Conservation (phyloP, 164 flowering plant genomes). For the Umbilicus rupestris region DNA sequence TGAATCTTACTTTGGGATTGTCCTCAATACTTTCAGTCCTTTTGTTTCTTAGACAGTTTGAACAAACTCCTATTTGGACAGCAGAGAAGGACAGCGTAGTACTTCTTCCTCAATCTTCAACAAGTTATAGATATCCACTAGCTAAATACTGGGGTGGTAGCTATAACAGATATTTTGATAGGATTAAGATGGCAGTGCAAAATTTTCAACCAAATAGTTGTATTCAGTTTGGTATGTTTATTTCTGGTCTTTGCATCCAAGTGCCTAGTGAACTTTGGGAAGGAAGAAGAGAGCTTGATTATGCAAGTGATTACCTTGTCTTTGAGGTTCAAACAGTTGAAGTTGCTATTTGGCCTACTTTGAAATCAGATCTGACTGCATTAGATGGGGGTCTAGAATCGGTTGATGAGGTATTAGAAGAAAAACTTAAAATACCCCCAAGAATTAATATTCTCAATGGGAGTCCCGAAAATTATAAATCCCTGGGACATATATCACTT, state of each 20-base stretch:
- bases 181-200: constrained; percentile 25
- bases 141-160: constrained; percentile 18
- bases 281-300: constrained; percentile 13
- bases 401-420: constrained; percentile 20
- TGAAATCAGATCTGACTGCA: constrained; percentile 23
- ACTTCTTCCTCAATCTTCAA: constrained; percentile 23
- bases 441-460: constrained; percentile 20
- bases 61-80: constrained; percentile 24
- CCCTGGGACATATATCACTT: constrained; percentile 26
- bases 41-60: constrained; percentile 39
- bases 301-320: constrained; percentile 17
- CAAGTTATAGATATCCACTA: constrained; percentile 14
- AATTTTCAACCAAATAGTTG: constrained; percentile 44
- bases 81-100: constrained; percentile 12
- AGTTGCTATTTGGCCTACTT: constrained; percentile 52
- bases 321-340: constrained; percentile 46
- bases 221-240: constrained; percentile 46
- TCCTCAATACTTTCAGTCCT: constrained; percentile 35
- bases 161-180: constrained; percentile 17
- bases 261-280: constrained; percentile 27
- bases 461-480: constrained; percentile 27
- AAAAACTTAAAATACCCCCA: constrained; percentile 25
- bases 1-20: constrained; percentile 44
- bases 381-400: constrained; percentile 14
- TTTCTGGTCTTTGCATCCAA: constrained; percentile 51